Evolutionary conservation across 306 rosid genomes (phyloP).

Genomic region (Astragalus membranaceus): DNA sequence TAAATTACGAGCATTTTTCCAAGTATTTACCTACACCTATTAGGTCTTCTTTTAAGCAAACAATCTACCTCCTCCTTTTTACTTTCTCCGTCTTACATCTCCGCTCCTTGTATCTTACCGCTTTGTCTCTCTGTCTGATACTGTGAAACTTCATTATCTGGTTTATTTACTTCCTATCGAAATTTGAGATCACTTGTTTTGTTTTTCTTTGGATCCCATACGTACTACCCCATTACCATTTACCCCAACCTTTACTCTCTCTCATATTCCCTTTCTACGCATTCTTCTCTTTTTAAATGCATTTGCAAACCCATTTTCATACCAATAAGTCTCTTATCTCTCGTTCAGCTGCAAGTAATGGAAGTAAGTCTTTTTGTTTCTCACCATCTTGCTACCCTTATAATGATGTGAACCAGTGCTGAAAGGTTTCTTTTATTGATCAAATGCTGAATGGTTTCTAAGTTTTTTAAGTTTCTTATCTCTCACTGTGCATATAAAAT

Average conservation of each 20-base stretch:
- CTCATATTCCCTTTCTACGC: conserved; percentile 1
- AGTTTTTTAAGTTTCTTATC: no score
- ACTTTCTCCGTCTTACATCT: conserved; percentile 1
- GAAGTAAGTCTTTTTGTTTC: conserved; percentile 24
- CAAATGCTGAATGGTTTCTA: neutral
- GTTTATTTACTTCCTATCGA: conserved; percentile 14
- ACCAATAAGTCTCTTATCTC: neutral
- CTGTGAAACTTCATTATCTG: conserved; percentile 41
- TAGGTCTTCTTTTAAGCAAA: no score
- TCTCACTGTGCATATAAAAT: neutral
- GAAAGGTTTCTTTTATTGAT: no score
- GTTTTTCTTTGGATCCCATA: conserved; percentile 26
- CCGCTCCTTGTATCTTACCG: conserved; percentile 30
- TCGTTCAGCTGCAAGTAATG: conserved; percentile 20
- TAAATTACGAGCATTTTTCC: no score
- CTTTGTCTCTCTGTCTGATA: conserved; percentile 53
- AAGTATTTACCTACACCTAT: no score
- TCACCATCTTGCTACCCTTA: neutral
- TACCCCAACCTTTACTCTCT: conserved; percentile 9
- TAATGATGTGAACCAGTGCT: neutral
- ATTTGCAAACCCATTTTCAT: neutral
- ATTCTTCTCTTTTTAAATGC: conserved; percentile 30
- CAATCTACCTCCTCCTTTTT: neutral
- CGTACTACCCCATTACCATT: no score
- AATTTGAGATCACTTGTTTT: neutral